These are phyloP conservation scores for Shiraia sp. DNA, from an alignment of 2,329 filamentous ascomycete genomes.

Conservation along the genomic window DNA sequence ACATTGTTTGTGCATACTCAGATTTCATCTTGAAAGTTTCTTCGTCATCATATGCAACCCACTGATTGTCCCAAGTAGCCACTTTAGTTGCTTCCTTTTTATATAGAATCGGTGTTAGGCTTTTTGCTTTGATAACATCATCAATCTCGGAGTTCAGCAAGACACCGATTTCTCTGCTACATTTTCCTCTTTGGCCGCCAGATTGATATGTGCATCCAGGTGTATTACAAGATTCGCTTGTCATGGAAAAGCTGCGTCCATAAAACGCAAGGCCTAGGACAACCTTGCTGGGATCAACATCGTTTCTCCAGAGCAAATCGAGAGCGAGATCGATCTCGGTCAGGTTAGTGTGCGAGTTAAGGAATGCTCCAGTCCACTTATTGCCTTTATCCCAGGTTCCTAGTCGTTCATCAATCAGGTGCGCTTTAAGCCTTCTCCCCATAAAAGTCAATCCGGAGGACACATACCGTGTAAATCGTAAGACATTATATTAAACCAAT, in stretches of 20 bases:
- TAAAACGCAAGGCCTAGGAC: conserved; percentile 53
- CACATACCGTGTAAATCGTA: conserved; percentile 48
- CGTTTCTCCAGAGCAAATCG: conserved; percentile 53
- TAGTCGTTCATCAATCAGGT: too few species aligned
- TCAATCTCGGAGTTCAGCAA: conserved; percentile 23
- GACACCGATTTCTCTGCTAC: conserved; percentile 11
- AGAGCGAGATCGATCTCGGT: conserved; percentile 49
- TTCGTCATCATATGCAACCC: conserved; percentile 29
- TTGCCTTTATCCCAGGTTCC: conserved; percentile 45
- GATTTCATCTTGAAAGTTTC: conserved; percentile 54
- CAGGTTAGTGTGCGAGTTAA: conserved; percentile 49
- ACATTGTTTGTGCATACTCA: conserved; percentile 40
- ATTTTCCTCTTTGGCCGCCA: conserved; percentile 6
- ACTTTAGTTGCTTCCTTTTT: conserved; percentile 27
- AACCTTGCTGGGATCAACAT: conserved; percentile 47
- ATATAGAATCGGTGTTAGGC: conserved; percentile 9
- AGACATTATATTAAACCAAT: conserved; percentile 52
- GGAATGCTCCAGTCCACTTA: conserved; percentile 27
- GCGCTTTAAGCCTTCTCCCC: too few species aligned
- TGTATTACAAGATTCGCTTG: conserved; percentile 5
- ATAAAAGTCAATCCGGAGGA: too few species aligned
- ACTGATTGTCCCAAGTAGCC: conserved; percentile 37
- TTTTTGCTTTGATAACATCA: conserved; percentile 9
- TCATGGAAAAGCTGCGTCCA: conserved; percentile 35
- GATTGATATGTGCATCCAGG: conserved; percentile 7